Evolutionary conservation across 495 filamentous ascomycete genomes (phyloP).

Genomic region (Penicillium bialowiezense): DNA sequence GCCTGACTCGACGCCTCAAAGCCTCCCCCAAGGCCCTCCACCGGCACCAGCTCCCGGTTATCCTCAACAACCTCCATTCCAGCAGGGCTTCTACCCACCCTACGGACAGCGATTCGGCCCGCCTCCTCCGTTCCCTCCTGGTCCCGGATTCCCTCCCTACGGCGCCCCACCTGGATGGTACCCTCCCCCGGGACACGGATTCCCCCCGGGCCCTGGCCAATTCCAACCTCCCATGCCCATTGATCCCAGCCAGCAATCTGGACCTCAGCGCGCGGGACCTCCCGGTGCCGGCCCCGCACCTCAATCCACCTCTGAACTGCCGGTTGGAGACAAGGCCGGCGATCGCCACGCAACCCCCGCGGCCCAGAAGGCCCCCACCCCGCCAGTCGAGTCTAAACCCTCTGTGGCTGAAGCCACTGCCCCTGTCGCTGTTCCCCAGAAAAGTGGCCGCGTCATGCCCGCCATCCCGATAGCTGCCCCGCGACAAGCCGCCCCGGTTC

Average conservation of each 20-base stretch:
- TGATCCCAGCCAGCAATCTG: slow-evolving; percentile 49
- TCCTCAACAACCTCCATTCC: slow-evolving; percentile 52
- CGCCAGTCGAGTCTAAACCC: slow-evolving; percentile 68
- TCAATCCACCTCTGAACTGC: slow-evolving; percentile 43
- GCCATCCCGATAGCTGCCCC: slow-evolving; percentile 57
- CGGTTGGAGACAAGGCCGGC: slow-evolving; percentile 35
- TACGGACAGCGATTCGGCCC: slow-evolving; percentile 56
- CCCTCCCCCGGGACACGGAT: slow-evolving; percentile 75
- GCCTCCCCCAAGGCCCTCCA: slow-evolving; percentile 36
- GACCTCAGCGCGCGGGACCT: slow-evolving; percentile 39
- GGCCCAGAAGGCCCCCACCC: slow-evolving; percentile 44
- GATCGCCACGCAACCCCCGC: slow-evolving; percentile 38
- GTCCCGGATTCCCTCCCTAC: slow-evolving; percentile 40
- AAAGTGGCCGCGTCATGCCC: slow-evolving; percentile 68
- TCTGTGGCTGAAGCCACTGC: slow-evolving; percentile 47
- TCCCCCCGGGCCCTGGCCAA: slow-evolving; percentile 62
- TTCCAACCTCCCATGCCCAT: slow-evolving; percentile 51
- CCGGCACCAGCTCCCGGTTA: slow-evolving; percentile 45
- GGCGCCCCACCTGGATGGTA: slow-evolving; percentile 75
- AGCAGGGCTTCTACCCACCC: slow-evolving; percentile 44
- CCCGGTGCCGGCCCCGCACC: slow-evolving; percentile 28
- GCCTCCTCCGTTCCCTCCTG: slow-evolving; percentile 60
- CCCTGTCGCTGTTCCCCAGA: slow-evolving; percentile 40
- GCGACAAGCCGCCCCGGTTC: slow-evolving; percentile 39
- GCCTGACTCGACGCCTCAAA: slow-evolving; percentile 34